These are phyloP conservation scores for Mycena crocata DNA, from an alignment of 768 basidiomycete genomes.

Conservation along the genomic window DNA sequence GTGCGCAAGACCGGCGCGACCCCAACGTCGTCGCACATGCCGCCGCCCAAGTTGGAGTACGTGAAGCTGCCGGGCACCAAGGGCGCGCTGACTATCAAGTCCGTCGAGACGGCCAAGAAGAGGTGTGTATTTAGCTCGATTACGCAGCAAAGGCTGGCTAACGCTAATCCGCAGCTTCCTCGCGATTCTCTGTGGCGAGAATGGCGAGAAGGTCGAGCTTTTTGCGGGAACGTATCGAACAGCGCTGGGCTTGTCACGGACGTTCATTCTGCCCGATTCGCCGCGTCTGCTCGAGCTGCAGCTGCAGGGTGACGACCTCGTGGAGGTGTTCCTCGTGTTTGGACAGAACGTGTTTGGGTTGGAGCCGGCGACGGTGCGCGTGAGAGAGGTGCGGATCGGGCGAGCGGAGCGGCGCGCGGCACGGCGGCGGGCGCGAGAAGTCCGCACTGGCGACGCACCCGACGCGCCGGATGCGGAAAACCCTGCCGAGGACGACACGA, in stretches of 20 bases:
- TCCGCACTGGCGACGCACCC: conserved; percentile 61
- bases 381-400: conserved; percentile 93
- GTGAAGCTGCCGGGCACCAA: conserved; percentile 94
- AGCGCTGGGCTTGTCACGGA: conserved; percentile 91
- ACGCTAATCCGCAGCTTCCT: conserved; percentile 70
- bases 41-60: conserved; percentile 89
- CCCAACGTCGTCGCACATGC: conserved; percentile 59
- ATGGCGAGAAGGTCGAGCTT: conserved; percentile 92
- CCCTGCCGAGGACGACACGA: conserved; percentile 63
- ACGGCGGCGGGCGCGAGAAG: conserved; percentile 80
- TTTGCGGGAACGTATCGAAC: conserved; percentile 93
- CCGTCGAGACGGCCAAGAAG: conserved; percentile 91
- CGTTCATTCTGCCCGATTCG: conserved; percentile 92
- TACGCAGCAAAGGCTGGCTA: not conserved
- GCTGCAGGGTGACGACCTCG: conserved; percentile 91
- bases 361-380: conserved; percentile 92
- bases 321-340: conserved; percentile 92
- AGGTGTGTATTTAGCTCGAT: conserved; percentile 61
- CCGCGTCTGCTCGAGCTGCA: conserved; percentile 89
- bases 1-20: conserved; percentile 46
- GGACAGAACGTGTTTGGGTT: conserved; percentile 92
- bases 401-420: conserved; percentile 89
- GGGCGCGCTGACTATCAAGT: conserved; percentile 83
- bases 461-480: conserved; percentile 59
- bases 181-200: conserved; percentile 92